Conservation (phyloP, 208 protist species). For the Acanthamoeba triangularis region DNA sequence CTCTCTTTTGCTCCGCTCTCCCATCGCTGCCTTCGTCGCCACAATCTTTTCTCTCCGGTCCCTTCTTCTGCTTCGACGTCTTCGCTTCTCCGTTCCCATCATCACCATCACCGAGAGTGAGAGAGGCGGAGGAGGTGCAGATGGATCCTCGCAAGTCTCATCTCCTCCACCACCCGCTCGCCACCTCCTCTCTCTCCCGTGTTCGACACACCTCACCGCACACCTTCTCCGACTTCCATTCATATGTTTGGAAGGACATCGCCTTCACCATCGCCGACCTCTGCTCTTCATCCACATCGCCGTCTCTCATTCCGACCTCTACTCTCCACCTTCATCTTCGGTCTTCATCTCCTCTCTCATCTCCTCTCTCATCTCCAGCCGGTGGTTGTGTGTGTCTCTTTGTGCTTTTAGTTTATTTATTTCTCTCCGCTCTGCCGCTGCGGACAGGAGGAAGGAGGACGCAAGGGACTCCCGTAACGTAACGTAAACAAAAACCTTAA, state of each 20-base stretch:
- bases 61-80: too few relatives aligned
- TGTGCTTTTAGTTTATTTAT: constrained; percentile 45
- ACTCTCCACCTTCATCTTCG: background rate
- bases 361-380: background rate
- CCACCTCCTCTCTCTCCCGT: background rate
- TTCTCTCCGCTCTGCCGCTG: background rate
- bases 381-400: background rate
- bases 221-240: background rate
- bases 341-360: background rate
- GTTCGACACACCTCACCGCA: background rate
- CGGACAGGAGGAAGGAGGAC: background rate
- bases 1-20: constrained; percentile 5
- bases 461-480: background rate
- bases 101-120: background rate
- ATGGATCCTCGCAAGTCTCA: too few relatives aligned
- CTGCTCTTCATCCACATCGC: background rate
- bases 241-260: constrained; percentile 7
- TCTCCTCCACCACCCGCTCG: background rate
- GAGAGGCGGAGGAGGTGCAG: too few relatives aligned
- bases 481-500: background rate
- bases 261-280: background rate
- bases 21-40: background rate
- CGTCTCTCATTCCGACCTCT: background rate
- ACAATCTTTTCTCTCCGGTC: background rate
- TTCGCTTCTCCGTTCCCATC: background rate